phyloP scores from a whole-genome alignment of 164 flowering plant genomes.

The Nymphaea thermarum region DNA sequence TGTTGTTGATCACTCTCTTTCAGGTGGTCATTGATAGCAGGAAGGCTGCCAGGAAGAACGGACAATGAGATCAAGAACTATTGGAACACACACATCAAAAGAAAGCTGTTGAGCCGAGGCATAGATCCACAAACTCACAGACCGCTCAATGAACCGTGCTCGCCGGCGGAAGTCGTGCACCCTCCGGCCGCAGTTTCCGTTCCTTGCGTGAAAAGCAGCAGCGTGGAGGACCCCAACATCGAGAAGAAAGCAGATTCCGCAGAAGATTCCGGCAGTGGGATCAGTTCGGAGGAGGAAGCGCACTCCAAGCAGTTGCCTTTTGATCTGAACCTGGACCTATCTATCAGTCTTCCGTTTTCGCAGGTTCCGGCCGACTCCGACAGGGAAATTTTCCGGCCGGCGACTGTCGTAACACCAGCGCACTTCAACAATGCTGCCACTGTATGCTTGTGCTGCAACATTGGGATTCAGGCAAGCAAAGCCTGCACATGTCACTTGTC shows the following conservation, averaged over 20 bases:
- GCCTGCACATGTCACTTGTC: constrained; percentile 14
- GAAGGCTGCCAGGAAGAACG: constrained; percentile 45
- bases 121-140: constrained; percentile 35
- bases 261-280: constrained; percentile 5
- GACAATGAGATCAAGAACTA: constrained; percentile 56
- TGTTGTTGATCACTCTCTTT: background rate
- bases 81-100: constrained; percentile 49
- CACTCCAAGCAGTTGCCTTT: background rate
- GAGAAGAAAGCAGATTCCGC: background rate
- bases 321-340: constrained; percentile 18
- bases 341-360: constrained; percentile 16
- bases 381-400: constrained; percentile 1
- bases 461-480: constrained; percentile 16
- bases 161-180: background rate
- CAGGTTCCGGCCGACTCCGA: background rate
- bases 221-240: background rate
- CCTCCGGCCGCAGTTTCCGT: background rate
- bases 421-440: constrained; percentile 4
- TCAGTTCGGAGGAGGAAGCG: constrained; percentile 9
- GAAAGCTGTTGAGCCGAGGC: constrained; percentile 41
- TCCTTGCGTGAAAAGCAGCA: background rate
- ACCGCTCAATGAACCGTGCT: constrained; percentile 9
- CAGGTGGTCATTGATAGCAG: constrained; percentile 59
- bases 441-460: constrained; percentile 18
- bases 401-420: constrained; percentile 1